These are phyloP conservation scores for Cryptococcus sp. DNA, from an alignment of 1,284 basidiomycete species.

Conservation along the genomic window DNA sequence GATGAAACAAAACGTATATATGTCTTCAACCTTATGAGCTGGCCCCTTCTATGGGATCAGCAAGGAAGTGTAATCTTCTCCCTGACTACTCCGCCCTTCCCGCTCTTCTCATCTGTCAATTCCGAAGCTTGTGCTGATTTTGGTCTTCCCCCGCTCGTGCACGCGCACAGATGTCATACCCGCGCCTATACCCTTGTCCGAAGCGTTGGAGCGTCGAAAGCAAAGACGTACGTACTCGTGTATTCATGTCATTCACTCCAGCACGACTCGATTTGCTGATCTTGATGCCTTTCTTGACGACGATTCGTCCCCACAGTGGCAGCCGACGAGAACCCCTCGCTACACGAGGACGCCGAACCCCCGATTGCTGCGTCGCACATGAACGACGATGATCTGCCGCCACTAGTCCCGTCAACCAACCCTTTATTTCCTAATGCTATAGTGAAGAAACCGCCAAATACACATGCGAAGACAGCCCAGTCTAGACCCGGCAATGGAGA, in stretches of 20 bases:
- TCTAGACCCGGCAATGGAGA: neutral
- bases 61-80: slow-evolving; percentile 50
- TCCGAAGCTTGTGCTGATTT: neutral
- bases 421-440: slow-evolving; percentile 48
- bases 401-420: slow-evolving; percentile 43
- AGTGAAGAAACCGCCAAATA: slow-evolving; percentile 43
- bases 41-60: slow-evolving; percentile 17
- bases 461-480: slow-evolving; percentile 35
- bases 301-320: slow-evolving; percentile 14
- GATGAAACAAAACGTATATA: slow-evolving; percentile 34
- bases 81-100: slow-evolving; percentile 32
- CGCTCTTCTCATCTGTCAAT: slow-evolving; percentile 2
- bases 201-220: slow-evolving; percentile 43
- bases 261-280: neutral
- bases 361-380: slow-evolving; percentile 8
- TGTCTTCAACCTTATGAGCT: slow-evolving; percentile 32
- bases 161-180: slow-evolving; percentile 43
- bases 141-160: too few species aligned
- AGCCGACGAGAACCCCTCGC: slow-evolving; percentile 30
- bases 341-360: slow-evolving; percentile 21
- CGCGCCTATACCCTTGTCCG: slow-evolving; percentile 43
- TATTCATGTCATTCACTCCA: neutral
- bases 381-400: slow-evolving; percentile 38
- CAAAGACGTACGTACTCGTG: slow-evolving; percentile 29
- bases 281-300: neutral